Conservation (phyloP, 352 stramenopile genomes). For the Phytopythium vexans region DNA sequence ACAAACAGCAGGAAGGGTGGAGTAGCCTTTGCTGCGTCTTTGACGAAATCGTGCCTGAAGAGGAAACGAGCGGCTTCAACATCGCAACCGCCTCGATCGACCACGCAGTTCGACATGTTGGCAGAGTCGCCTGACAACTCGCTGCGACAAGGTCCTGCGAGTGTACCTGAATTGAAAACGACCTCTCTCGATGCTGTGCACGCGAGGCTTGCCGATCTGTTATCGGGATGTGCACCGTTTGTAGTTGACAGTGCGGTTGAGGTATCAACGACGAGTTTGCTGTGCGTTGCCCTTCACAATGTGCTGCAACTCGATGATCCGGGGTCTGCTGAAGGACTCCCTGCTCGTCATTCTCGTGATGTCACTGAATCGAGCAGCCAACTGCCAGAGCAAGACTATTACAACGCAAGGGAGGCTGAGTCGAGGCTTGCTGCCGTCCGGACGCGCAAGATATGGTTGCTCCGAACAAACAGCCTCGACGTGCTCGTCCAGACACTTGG, state of each 20-base stretch:
- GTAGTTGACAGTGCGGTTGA: constrained; percentile 26
- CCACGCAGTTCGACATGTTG: not conserved
- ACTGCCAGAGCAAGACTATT: no score
- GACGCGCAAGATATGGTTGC: no score
- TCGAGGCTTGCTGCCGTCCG: no score
- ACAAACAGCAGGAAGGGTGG: no score
- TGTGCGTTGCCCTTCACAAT: constrained; percentile 38
- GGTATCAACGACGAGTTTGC: constrained; percentile 21
- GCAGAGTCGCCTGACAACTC: not conserved
- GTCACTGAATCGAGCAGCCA: no score
- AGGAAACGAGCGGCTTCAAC: constrained; percentile 24
- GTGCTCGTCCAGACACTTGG: no score
- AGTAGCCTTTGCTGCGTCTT: not conserved
- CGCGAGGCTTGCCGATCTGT: not conserved
- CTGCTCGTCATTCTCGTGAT: no score
- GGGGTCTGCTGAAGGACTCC: not conserved
- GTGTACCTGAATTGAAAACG: not conserved
- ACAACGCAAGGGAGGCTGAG: no score
- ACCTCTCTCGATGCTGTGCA: not conserved
- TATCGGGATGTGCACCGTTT: constrained; percentile 12
- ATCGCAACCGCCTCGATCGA: not conserved
- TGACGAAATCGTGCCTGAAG: constrained; percentile 52
- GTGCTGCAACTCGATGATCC: constrained; percentile 36
- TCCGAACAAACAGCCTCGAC: no score
- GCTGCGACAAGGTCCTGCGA: not conserved